Conservation (phyloP, 768 basidiomycete species). For the Lepiota brunneoincarnata region DNA sequence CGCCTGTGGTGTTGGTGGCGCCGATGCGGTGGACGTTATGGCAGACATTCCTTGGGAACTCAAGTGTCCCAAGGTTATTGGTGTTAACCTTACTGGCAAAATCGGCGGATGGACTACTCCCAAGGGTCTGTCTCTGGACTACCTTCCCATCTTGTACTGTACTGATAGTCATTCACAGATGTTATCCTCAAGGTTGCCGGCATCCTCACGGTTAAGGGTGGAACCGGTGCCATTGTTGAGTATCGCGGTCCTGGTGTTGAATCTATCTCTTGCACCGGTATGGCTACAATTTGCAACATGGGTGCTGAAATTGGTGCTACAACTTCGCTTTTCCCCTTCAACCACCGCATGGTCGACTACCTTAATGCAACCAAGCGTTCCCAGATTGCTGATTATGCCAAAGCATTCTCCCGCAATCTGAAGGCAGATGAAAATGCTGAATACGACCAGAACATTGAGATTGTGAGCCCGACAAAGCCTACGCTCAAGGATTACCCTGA, state of each 20-base stretch:
- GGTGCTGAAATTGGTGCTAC: conserved; percentile 99
- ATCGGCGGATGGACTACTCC: conserved; percentile 97
- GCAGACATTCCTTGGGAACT: conserved; percentile 98
- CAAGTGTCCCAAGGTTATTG: conserved; percentile 99
- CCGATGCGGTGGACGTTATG: conserved; percentile 99
- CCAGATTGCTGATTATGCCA: conserved; percentile 86
- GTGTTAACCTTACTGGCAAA: conserved; percentile 94
- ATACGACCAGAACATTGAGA: conserved; percentile 93
- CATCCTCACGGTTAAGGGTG: conserved; percentile 98
- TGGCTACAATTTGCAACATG: conserved; percentile 99
- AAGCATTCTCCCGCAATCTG: conserved; percentile 87
- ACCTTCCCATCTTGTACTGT: conserved; percentile 9
- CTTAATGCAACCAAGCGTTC: conserved; percentile 91
- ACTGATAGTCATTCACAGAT: conserved; percentile 42
- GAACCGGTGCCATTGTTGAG: conserved; percentile 98
- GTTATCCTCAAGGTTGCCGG: conserved; percentile 99
- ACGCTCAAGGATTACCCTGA: conserved; percentile 1
- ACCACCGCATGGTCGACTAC: conserved; percentile 90
- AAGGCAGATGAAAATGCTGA: conserved; percentile 84
- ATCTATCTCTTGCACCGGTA: conserved; percentile 95
- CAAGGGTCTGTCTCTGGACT: conserved; percentile 59
- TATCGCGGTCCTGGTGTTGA: conserved; percentile 95
- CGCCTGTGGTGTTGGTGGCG: conserved; percentile 99
- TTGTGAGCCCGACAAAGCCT: conserved; percentile 47
- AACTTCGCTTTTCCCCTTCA: conserved; percentile 98